phyloP scores from a whole-genome alignment of 1,284 basidiomycete species.

The Inonotus hispidus region DNA sequence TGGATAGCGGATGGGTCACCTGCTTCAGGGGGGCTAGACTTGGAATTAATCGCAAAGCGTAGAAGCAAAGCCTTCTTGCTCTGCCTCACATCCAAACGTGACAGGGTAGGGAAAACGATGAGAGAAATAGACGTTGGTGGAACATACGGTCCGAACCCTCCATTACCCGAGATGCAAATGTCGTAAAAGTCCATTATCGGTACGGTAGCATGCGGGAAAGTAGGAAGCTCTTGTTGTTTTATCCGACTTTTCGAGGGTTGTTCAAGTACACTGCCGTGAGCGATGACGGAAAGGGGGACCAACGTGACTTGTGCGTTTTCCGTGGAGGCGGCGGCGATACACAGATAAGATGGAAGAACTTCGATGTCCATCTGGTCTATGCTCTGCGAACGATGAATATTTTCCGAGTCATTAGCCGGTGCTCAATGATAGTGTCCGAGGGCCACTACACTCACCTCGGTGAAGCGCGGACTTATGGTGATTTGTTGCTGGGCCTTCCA shows the following conservation, averaged over 20 bases:
- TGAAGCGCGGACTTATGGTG: constrained; percentile 9
- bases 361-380: constrained; percentile 16
- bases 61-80: constrained; percentile 17
- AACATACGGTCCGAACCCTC: constrained; percentile 12
- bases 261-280: constrained; percentile 8
- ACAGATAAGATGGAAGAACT: constrained; percentile 13
- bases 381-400: neutral
- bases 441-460: neutral
- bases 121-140: constrained; percentile 16
- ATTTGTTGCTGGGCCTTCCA: constrained; percentile 17
- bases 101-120: constrained; percentile 16
- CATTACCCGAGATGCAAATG: constrained; percentile 15
- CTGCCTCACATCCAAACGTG: constrained; percentile 16
- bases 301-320: constrained; percentile 10
- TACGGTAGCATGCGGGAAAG: constrained; percentile 2
- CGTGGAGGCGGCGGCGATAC: constrained; percentile 11
- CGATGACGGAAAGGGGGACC: constrained; percentile 11
- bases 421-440: neutral
- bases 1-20: neutral
- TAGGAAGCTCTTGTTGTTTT: constrained; percentile 10
- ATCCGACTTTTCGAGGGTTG: constrained; percentile 4
- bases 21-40: neutral
- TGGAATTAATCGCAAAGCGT: constrained; percentile 1
- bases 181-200: constrained; percentile 19
- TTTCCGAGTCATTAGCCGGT: neutral